phyloP scores from a whole-genome alignment of 306 rosid species.

The Neltuma alba region DNA sequence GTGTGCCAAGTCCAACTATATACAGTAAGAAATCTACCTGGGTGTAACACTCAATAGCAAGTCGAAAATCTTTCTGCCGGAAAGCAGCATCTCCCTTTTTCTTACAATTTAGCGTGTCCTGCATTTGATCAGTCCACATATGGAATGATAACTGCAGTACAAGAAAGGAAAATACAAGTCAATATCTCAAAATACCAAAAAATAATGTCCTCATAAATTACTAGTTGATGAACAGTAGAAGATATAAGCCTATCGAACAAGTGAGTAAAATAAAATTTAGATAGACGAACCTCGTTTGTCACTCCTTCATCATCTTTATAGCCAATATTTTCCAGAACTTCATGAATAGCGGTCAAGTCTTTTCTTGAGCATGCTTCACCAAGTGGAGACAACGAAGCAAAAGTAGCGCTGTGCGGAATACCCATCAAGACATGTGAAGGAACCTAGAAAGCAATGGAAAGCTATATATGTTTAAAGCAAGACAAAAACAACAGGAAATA shows the following conservation, averaged over 20 bases:
- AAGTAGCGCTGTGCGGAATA: slow-evolving; percentile 54
- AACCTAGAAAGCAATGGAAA: slow-evolving; percentile 48
- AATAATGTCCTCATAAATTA: slow-evolving; percentile 1
- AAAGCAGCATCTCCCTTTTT: slow-evolving; percentile 74
- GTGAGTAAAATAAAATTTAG: slow-evolving; percentile 17
- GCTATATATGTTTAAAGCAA: neutral
- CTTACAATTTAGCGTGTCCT: slow-evolving; percentile 75
- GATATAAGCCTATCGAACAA: neutral
- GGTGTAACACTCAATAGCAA: slow-evolving; percentile 67
- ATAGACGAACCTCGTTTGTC: slow-evolving; percentile 64
- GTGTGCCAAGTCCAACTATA: slow-evolving; percentile 21
- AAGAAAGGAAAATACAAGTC: slow-evolving; percentile 32
- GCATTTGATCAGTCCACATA: slow-evolving; percentile 90
- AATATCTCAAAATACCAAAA: slow-evolving; percentile 4
- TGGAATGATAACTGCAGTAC: slow-evolving; percentile 71
- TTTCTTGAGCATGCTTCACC: slow-evolving; percentile 87
- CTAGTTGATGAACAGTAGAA: neutral
- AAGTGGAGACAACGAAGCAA: slow-evolving; percentile 65
- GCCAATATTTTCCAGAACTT: slow-evolving; percentile 69
- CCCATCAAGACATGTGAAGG: slow-evolving; percentile 80
- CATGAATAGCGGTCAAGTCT: slow-evolving; percentile 80
- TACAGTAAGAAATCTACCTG: slow-evolving; percentile 54
- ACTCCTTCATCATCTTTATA: slow-evolving; percentile 85
- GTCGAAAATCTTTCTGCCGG: slow-evolving; percentile 61
- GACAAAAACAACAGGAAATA: neutral